Conservation (phyloP, 192 early-diverging fungal genomes). For the Backusella tarrabulga region DNA sequence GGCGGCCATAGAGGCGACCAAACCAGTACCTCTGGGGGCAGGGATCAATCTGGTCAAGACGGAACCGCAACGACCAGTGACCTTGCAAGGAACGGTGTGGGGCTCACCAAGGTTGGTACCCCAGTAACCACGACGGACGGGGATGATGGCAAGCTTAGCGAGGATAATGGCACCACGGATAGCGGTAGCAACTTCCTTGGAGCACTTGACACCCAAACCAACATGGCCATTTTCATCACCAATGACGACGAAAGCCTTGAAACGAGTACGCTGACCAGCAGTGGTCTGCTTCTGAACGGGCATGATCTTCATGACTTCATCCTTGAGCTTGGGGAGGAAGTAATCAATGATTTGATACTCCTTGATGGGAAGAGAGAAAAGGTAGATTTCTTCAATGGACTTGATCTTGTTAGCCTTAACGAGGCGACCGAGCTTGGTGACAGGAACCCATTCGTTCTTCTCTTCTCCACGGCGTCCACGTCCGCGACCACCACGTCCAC, state of each 20-base stretch:
- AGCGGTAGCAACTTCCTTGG: conserved; percentile 98
- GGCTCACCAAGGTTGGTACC: conserved; percentile 93
- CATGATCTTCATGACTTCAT: conserved; percentile 99
- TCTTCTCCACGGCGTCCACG: conserved; percentile 37
- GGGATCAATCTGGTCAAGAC: conserved; percentile 90
- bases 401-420: conserved; percentile 98
- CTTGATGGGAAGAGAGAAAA: conserved; percentile 99
- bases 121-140: conserved; percentile 99
- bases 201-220: conserved; percentile 99
- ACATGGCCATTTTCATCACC: conserved; percentile 97
- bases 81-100: conserved; percentile 98
- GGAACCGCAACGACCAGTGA: conserved; percentile 95
- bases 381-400: conserved; percentile 95
- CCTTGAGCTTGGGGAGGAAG: conserved; percentile 95
- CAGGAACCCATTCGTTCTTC: conserved; percentile 63
- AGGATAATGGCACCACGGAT: conserved; percentile 99
- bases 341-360: conserved; percentile 98
- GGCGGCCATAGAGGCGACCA: conserved; percentile 91
- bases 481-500: conserved; percentile 43
- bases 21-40: conserved; percentile 98
- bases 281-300: conserved; percentile 99
- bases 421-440: conserved; percentile 99
- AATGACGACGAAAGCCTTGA: conserved; percentile 99
- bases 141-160: conserved; percentile 97
- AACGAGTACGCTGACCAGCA: conserved; percentile 99